phyloP scores from a whole-genome alignment of 2,329 filamentous ascomycete genomes.

The Alternaria conjuncta region DNA sequence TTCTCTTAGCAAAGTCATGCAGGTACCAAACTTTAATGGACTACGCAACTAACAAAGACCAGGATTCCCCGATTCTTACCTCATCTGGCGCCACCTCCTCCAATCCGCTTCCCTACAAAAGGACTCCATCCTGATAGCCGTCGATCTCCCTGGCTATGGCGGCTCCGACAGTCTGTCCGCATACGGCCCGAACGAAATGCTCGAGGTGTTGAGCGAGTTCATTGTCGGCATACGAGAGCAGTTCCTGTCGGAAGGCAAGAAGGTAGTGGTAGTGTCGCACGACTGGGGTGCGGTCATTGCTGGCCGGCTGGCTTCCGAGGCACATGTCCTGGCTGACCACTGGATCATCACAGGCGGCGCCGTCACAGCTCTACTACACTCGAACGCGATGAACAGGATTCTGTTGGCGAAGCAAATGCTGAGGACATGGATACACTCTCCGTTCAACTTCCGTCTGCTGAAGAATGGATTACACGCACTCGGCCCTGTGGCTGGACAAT shows the following conservation, averaged over 20 bases:
- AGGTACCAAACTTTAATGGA: neutral
- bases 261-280: constrained; percentile 58
- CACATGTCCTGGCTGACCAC: constrained; percentile 61
- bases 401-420: constrained; percentile 58
- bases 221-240: constrained; percentile 58
- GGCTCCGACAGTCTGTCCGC: constrained; percentile 60
- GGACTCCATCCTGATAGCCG: constrained; percentile 57
- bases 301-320: constrained; percentile 65
- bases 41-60: neutral
- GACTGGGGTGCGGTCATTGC: constrained; percentile 63
- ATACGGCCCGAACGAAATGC: constrained; percentile 59
- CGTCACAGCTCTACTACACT: constrained; percentile 50
- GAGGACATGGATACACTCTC: constrained; percentile 54
- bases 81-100: constrained; percentile 60
- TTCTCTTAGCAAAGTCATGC: neutral
- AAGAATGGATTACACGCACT: constrained; percentile 53
- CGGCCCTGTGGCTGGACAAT: constrained; percentile 57
- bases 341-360: constrained; percentile 62
- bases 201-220: constrained; percentile 62
- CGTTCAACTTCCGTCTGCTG: constrained; percentile 54
- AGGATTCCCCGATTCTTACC: constrained; percentile 65
- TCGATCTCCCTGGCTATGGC: constrained; percentile 66
- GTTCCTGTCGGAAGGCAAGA: constrained; percentile 45
- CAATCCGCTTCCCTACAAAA: constrained; percentile 47
- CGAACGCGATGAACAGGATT: constrained; percentile 53